These are phyloP conservation scores for Starmerella ratchasimensis DNA, from an alignment of 805 yeast species.

Conservation along the genomic window DNA sequence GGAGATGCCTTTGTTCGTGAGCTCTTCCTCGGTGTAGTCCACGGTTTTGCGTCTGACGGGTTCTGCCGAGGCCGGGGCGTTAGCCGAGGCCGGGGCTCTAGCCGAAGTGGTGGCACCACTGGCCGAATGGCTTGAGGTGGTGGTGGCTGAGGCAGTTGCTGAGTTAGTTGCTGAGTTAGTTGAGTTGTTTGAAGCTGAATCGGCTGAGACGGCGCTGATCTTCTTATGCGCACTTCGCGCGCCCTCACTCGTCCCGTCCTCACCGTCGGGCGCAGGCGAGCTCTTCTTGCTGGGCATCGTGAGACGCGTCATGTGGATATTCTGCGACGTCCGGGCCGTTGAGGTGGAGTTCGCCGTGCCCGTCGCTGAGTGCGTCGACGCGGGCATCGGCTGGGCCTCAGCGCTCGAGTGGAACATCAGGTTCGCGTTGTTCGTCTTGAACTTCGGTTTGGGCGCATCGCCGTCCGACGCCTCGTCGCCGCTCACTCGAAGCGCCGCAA, in stretches of 20 bases:
- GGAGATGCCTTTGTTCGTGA: constrained; percentile 26
- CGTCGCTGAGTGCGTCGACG: not conserved
- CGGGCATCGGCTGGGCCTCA: constrained; percentile 1
- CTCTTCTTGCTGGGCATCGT: not conserved
- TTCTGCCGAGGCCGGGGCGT: too few species aligned
- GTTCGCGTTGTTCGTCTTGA: constrained; percentile 29
- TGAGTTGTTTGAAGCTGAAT: not conserved
- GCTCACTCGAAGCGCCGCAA: too few species aligned
- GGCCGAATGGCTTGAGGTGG: too few species aligned
- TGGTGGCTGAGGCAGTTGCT: too few species aligned
- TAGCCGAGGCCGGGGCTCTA: too few species aligned
- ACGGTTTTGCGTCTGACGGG: too few species aligned
- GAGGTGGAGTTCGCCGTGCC: too few species aligned
- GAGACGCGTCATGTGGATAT: not conserved
- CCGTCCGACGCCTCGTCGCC: not conserved
- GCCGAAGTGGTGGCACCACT: too few species aligned
- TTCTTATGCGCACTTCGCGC: not conserved
- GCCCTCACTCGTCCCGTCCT: not conserved
- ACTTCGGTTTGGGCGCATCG: constrained; percentile 21
- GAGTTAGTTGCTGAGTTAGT: not conserved
- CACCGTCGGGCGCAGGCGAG: not conserved
- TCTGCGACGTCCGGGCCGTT: too few species aligned
- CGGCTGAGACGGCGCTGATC: not conserved
- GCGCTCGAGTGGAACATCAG: constrained; percentile 20
- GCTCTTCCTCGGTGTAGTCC: constrained; percentile 25